A percentile compares a stretch with the other conserved stretches of the same genome.
These are phyloP conservation scores for Gossypium lobatum DNA, from an alignment of 441 rosid species.

Conservation along the genomic window DNA sequence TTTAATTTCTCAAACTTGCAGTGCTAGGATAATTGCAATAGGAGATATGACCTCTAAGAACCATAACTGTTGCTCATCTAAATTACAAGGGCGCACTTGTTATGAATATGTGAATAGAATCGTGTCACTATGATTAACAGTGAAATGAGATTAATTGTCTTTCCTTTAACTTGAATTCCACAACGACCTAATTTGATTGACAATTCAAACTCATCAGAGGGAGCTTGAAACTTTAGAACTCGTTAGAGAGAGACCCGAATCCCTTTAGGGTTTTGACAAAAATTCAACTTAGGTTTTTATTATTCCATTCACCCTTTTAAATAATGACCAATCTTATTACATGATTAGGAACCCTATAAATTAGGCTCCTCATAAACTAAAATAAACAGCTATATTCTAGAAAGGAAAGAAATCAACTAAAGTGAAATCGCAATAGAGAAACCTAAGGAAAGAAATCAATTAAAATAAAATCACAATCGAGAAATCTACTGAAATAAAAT, in stretches of 20 bases:
- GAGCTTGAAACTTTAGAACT: neutral
- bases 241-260: neutral
- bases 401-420: too few relatives aligned
- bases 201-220: neutral
- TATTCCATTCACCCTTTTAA: too few relatives aligned
- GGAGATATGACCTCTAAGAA: neutral
- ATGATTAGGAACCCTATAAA: too few relatives aligned
- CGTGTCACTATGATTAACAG: neutral
- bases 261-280: too few relatives aligned
- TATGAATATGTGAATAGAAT: neutral
- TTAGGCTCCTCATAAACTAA: too few relatives aligned
- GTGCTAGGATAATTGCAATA: neutral
- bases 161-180: neutral
- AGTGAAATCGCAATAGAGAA: too few relatives aligned
- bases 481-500: too few relatives aligned
- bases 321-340: too few relatives aligned
- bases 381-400: too few relatives aligned
- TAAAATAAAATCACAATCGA: too few relatives aligned
- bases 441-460: too few relatives aligned
- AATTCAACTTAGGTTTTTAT: too few relatives aligned
- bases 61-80: neutral
- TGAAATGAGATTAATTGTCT: neutral
- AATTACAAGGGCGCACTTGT: neutral
- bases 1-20: neutral
- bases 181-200: neutral